Percentiles rank a stretch among this genome's conserved stretches.
Conservation (phyloP, 2,329 filamentous ascomycete species). For the Ceratocystis albifundus region DNA sequence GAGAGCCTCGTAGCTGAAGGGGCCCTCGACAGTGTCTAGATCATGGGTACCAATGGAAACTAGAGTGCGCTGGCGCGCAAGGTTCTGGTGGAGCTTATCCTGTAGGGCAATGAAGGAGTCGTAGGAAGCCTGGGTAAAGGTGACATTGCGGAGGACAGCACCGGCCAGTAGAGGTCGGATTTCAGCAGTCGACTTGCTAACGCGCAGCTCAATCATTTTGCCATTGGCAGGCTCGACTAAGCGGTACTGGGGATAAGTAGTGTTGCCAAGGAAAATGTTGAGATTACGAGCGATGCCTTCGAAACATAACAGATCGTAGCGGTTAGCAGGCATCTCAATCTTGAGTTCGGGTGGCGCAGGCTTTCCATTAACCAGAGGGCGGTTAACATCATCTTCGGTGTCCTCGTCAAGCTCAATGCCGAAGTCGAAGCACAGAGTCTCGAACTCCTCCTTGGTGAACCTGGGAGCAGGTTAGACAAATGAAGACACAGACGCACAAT, state of each 20-base stretch:
- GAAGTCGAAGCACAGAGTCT: slow-evolving; percentile 96
- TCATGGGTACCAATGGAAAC: slow-evolving; percentile 98
- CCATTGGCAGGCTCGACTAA: slow-evolving; percentile 60
- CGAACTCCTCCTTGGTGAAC: slow-evolving; percentile 87
- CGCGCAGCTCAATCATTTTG: slow-evolving; percentile 67
- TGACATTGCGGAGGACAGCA: slow-evolving; percentile 79
- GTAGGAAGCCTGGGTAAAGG: slow-evolving; percentile 82
- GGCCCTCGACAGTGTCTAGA: slow-evolving; percentile 81
- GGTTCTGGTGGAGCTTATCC: slow-evolving; percentile 94
- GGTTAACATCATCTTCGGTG: slow-evolving; percentile 57
- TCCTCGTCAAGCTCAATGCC: slow-evolving; percentile 97
- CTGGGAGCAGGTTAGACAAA: slow-evolving; percentile 34
- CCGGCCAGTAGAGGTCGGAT: slow-evolving; percentile 82
- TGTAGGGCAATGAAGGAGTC: slow-evolving; percentile 96
- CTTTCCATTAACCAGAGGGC: slow-evolving; percentile 62
- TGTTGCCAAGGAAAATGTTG: slow-evolving; percentile 79
- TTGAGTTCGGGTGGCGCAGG: slow-evolving; percentile 88
- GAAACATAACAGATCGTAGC: slow-evolving; percentile 91
- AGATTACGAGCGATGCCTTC: slow-evolving; percentile 93
- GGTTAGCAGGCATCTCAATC: slow-evolving; percentile 95
- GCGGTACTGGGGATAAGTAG: slow-evolving; percentile 65
- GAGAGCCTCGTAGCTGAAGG: slow-evolving; percentile 92
- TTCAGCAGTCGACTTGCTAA: slow-evolving; percentile 60
- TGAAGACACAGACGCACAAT: slow-evolving; percentile 5
- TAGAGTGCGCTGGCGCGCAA: slow-evolving; percentile 82